Percentiles rank a stretch among this genome's conserved stretches.
These are phyloP conservation scores for Clarireedia hainanense DNA, from an alignment of 2,329 filamentous ascomycete genomes.

Conservation along the genomic window DNA sequence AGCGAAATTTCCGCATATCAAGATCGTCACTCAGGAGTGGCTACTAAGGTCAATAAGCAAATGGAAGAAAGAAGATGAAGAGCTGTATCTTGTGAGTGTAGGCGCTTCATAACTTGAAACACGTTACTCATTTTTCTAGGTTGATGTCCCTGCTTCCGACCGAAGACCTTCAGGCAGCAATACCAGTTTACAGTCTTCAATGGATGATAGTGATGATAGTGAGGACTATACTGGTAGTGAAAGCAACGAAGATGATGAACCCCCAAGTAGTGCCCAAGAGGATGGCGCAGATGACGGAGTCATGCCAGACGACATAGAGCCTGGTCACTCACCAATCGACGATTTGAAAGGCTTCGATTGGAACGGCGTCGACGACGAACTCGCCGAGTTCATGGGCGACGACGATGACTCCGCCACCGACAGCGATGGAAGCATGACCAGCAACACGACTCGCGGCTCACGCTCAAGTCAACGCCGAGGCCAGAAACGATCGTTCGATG, in stretches of 20 bases:
- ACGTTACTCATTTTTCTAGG: slow-evolving; percentile 21
- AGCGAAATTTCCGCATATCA: slow-evolving; percentile 68
- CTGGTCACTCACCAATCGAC: slow-evolving; percentile 45
- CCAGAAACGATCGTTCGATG: slow-evolving; percentile 27
- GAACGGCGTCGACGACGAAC: slow-evolving; percentile 59
- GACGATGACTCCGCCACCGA: slow-evolving; percentile 45
- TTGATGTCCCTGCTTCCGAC: slow-evolving; percentile 67
- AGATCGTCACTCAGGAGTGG: slow-evolving; percentile 90
- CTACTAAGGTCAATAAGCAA: slow-evolving; percentile 74
- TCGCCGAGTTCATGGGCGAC: slow-evolving; percentile 63
- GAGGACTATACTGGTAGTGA: slow-evolving; percentile 28
- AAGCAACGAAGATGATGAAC: slow-evolving; percentile 28
- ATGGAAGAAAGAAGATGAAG: slow-evolving; percentile 76
- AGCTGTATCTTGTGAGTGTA: slow-evolving; percentile 36
- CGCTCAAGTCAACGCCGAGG: slow-evolving; percentile 16
- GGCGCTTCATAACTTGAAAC: neutral
- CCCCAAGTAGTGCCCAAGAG: slow-evolving; percentile 24
- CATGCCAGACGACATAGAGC: slow-evolving; percentile 42
- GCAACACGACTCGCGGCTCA: slow-evolving; percentile 17
- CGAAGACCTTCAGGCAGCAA: slow-evolving; percentile 31
- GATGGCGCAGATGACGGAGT: slow-evolving; percentile 40
- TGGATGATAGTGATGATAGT: slow-evolving; percentile 36
- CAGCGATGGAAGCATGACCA: slow-evolving; percentile 16
- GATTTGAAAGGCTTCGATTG: slow-evolving; percentile 53
- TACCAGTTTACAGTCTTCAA: slow-evolving; percentile 37